Base-by-base conservation (phyloP, 805 yeast species). In the Grigorovia transvaalensis region DNA sequence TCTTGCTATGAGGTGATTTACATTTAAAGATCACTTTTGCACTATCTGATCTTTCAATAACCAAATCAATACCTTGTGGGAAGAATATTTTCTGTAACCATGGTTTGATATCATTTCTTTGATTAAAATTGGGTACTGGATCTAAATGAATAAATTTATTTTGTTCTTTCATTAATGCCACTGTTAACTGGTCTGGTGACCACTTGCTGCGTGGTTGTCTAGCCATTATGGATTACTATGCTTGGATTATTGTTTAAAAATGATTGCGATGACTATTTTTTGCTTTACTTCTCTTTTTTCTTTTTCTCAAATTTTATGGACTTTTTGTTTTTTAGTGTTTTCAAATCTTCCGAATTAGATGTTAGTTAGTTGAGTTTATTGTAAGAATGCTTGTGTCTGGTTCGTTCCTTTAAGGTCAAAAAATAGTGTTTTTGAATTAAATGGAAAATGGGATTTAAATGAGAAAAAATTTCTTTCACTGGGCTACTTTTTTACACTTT, bases 1-100 rank as follows among this genome's bases (percentile, higher is more conserved):
- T 46, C 19, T 49, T 33, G 18, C 29, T 46, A 35, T 33, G 33
- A 19, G 35, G 35, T 19, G 48, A 46, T 56, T 78, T 80, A 62
- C 86, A 81, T 57, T 78, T 77, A 67, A 81, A 81, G 20, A 80
- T 79, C 17, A 80, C 78, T 60, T 81, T 81, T 45, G 75, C 67
- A 50, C 73, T 74, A 63, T 81, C 86, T 7, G 82, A 77, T 27
- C 86, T 65, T 64, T 79, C 85, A 49, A 80, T 80, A 13, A 79
- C 85, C 2, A 81, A 69, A 50, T 72, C 72, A 45, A 79, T 74
- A 11, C 82, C 81, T 55, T 71, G 71, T 12, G 70, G 63, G 15
- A 67, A 65, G 48, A 74, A 67, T 50, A 78, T 71, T 47, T 70
- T 64, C 56, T 72, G 79, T 49, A 81, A 62, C 84, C 85, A 80